phyloP scores from a whole-genome alignment of 1,284 basidiomycete genomes.

The Cryptococcus sp. region DNA sequence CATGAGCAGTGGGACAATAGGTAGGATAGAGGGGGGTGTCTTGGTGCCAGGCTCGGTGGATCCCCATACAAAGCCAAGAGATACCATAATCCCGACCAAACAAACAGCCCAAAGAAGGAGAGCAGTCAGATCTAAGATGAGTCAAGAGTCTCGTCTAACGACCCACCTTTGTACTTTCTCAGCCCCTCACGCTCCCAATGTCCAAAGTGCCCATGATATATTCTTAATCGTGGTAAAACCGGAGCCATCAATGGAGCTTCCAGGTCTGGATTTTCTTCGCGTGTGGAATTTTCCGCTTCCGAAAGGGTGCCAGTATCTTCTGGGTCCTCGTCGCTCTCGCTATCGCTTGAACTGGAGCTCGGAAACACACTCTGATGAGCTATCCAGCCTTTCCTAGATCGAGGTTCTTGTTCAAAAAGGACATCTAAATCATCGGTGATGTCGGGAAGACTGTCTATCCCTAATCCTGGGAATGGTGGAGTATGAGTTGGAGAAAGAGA shows the following conservation, averaged over 20 bases:
- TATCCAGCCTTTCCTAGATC: constrained; percentile 39
- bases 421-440: constrained; percentile 32
- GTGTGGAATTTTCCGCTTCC: constrained; percentile 7
- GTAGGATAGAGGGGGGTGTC: constrained; percentile 53
- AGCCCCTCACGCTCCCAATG: constrained; percentile 44
- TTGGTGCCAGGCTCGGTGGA: constrained; percentile 35
- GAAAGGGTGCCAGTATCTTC: constrained; percentile 3
- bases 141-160: too few relatives aligned
- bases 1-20: constrained; percentile 76
- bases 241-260: constrained; percentile 33
- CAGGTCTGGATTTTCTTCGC: constrained; percentile 11
- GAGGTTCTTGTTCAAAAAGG: constrained; percentile 21
- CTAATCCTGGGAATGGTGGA: constrained; percentile 39
- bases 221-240: constrained; percentile 40
- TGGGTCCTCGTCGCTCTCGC: constrained; percentile 36
- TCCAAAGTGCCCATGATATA: constrained; percentile 44
- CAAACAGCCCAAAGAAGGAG: too few relatives aligned
- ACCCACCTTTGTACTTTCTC: constrained; percentile 45
- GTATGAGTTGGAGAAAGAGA: constrained; percentile 26
- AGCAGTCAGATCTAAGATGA: too few relatives aligned
- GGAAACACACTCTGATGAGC: constrained; percentile 48
- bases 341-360: constrained; percentile 29
- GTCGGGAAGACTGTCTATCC: constrained; percentile 37
- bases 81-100: constrained; percentile 23
- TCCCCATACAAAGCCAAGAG: constrained; percentile 45